A percentile compares a stretch with the other conserved stretches of the same genome.
These are phyloP conservation scores for Glebionis coronaria DNA, from an alignment of 129 eudicot species.

Conservation along the genomic window DNA sequence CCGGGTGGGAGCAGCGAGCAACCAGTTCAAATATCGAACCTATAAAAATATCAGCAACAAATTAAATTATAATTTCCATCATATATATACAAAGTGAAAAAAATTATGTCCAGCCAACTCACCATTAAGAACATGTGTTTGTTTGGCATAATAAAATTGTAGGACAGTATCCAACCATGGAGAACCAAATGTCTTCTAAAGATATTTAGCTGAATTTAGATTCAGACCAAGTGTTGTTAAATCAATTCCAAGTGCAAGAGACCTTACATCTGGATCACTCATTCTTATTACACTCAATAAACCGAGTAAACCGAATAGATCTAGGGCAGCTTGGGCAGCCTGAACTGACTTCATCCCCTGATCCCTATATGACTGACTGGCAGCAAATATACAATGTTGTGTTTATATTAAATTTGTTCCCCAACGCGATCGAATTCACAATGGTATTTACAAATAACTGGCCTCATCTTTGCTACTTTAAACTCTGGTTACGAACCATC, in stretches of 20 bases:
- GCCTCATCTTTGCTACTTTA: too few relatives aligned
- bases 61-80: not conserved
- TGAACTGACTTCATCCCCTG: constrained; percentile 71
- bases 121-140: constrained; percentile 68
- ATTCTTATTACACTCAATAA: constrained; percentile 79
- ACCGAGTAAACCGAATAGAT: constrained; percentile 81
- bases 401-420: too few relatives aligned
- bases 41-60: too few relatives aligned
- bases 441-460: too few relatives aligned
- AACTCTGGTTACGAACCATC: too few relatives aligned
- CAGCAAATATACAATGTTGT: too few relatives aligned
- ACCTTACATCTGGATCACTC: constrained; percentile 79
- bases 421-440: too few relatives aligned
- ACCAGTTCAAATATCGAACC: too few relatives aligned
- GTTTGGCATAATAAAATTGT: constrained; percentile 73
- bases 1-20: constrained; percentile 34
- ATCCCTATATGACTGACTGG: constrained; percentile 51
- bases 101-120: constrained; percentile 18
- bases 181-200: constrained; percentile 73
- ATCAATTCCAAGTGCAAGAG: constrained; percentile 92
- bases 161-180: constrained; percentile 88
- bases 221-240: constrained; percentile 84
- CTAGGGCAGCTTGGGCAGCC: constrained; percentile 40
- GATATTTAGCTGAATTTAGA: constrained; percentile 81
- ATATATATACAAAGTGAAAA: not conserved